Conservation (phyloP, 2,329 filamentous ascomycete genomes). For the Aspergillus jensenii region DNA sequence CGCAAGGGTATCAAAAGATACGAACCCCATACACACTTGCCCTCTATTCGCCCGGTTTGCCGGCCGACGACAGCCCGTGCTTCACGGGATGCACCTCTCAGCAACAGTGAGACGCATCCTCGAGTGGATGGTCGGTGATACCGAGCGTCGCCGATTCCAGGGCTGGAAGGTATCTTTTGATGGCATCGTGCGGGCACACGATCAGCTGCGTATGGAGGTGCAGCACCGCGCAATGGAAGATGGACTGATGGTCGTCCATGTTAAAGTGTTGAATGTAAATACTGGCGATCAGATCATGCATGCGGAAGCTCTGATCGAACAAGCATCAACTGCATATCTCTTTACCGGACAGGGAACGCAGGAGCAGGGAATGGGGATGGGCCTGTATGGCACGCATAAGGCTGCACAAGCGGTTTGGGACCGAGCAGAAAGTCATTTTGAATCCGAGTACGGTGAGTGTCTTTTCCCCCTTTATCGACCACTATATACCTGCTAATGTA, state of each 20-base stretch:
- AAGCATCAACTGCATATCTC: conserved; percentile 88
- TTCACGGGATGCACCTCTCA: conserved; percentile 97
- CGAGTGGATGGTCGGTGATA: conserved; percentile 32
- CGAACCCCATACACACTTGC: conserved; percentile 97
- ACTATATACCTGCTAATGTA: not conserved
- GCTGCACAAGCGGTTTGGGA: conserved; percentile 98
- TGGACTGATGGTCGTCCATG: not conserved
- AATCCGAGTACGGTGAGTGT: conserved; percentile 75
- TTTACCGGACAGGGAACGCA: conserved; percentile 97
- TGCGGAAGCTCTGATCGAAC: conserved; percentile 75
- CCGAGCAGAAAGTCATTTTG: conserved; percentile 92
- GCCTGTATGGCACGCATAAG: conserved; percentile 82
- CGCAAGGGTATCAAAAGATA: conserved; percentile 92
- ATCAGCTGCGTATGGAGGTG: not conserved
- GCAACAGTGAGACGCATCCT: conserved; percentile 72
- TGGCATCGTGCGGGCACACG: not conserved
- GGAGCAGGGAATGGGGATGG: conserved; percentile 98
- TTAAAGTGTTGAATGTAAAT: not conserved
- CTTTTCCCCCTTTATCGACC: no score
- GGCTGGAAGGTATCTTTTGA: not conserved
- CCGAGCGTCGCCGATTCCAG: not conserved
- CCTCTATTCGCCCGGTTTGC: conserved; percentile 93
- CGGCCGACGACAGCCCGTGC: conserved; percentile 90
- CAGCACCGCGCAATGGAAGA: conserved; percentile 7
- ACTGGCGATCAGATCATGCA: not conserved